These are phyloP conservation scores for Picea abies DNA, from an alignment of 83 land plant genomes.

Conservation along the genomic window DNA sequence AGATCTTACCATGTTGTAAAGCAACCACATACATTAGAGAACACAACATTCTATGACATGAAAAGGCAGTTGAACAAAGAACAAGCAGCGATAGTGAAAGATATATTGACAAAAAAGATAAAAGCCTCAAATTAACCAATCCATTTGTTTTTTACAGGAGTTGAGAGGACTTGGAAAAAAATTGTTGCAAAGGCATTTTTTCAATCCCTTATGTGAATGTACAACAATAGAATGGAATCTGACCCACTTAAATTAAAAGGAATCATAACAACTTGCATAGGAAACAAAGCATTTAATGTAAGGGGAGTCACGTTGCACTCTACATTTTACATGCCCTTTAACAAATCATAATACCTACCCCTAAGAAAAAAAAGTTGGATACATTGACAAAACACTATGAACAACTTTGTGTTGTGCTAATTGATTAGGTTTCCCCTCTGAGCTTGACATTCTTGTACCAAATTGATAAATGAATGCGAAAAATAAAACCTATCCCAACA, in stretches of 20 bases:
- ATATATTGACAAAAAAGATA: neutral
- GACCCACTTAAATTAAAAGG: neutral
- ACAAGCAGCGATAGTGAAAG: neutral
- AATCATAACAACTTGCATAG: neutral
- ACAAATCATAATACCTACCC: neutral
- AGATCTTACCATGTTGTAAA: too few relatives aligned
- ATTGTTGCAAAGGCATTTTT: neutral
- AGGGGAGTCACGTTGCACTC: neutral
- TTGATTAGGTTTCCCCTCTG: too few relatives aligned
- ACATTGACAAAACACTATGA: neutral
- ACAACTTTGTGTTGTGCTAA: neutral
- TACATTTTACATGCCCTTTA: neutral
- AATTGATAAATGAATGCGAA: too few relatives aligned
- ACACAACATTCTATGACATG: neutral
- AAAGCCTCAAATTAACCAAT: accelerated
- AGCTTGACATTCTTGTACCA: too few relatives aligned
- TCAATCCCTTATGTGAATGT: neutral
- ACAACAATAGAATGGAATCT: neutral
- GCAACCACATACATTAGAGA: too few relatives aligned
- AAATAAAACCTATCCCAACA: too few relatives aligned
- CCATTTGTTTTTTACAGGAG: neutral
- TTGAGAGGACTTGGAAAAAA: neutral
- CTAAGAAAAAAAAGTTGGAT: neutral
- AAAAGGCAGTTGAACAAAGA: neutral
- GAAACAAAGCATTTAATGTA: neutral